A percentile compares a stretch with the other conserved stretches of the same genome.
These are phyloP conservation scores for Linum lewisii DNA, from an alignment of 345 rosid genomes.

Conservation along the genomic window DNA sequence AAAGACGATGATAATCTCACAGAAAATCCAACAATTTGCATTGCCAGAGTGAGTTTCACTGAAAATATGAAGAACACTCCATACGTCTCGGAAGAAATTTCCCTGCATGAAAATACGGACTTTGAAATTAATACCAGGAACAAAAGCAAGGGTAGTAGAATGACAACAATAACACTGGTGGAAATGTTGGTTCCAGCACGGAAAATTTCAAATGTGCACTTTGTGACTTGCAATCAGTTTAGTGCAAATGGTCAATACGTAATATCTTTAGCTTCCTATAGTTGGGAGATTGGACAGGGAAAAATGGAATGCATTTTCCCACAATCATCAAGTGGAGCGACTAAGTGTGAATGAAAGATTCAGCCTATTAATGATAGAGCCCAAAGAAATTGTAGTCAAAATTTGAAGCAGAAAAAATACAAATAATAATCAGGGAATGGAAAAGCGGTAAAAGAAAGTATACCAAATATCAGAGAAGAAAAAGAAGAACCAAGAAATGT, in stretches of 20 bases:
- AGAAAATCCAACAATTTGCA: constrained; percentile 70
- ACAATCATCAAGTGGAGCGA: not conserved
- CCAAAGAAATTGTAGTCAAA: not conserved
- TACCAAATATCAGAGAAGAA: constrained; percentile 62
- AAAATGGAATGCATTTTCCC: not conserved
- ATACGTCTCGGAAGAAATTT: constrained; percentile 41
- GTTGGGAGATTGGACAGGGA: not conserved
- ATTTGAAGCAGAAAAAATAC: not conserved
- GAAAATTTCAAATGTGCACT: not conserved
- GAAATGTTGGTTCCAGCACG: constrained; percentile 5
- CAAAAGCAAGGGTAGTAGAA: not conserved
- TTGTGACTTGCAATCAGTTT: not conserved
- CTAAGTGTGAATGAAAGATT: too few species aligned
- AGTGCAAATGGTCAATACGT: not conserved
- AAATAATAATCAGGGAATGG: not conserved
- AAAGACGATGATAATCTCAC: constrained; percentile 72
- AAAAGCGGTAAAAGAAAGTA: not conserved
- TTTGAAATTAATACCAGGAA: not conserved
- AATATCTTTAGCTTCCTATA: not conserved
- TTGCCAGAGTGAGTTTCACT: constrained; percentile 63
- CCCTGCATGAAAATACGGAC: constrained; percentile 31
- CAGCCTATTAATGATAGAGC: not conserved
- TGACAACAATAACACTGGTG: not conserved
- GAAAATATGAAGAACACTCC: constrained; percentile 51
- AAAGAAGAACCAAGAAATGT: constrained; percentile 61